Conservation (phyloP, 2,329 filamentous ascomycete species). For the Balansia obtecta region DNA sequence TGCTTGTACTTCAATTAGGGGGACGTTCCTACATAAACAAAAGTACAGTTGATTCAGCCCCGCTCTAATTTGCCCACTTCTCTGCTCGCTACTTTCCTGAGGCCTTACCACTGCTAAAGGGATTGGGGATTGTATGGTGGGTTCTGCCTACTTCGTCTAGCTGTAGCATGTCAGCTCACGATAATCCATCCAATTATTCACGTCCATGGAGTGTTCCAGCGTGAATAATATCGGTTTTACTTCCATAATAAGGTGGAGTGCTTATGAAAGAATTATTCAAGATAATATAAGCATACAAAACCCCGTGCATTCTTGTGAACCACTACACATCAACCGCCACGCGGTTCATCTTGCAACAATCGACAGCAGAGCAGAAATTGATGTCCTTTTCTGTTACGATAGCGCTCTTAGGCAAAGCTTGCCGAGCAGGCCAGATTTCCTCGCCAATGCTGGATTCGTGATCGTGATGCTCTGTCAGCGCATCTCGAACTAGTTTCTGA, state of each 20-base stretch:
- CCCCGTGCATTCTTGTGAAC: background rate
- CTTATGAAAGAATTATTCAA: background rate
- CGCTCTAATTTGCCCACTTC: too few species aligned
- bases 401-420: constrained; percentile 17
- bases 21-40: too few species aligned
- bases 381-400: constrained; percentile 15
- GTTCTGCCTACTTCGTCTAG: background rate
- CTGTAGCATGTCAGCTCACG: background rate
- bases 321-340: constrained; percentile 2
- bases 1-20: too few species aligned
- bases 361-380: constrained; percentile 22
- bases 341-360: constrained; percentile 18
- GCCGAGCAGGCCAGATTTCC: constrained; percentile 41
- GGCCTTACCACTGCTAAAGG: too few species aligned
- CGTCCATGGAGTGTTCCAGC: background rate
- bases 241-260: too few species aligned
- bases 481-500: constrained; percentile 37
- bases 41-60: too few species aligned
- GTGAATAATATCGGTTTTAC: too few species aligned
- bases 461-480: constrained; percentile 33
- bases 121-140: too few species aligned
- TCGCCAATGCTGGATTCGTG: constrained; percentile 29
- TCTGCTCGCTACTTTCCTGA: too few species aligned
- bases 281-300: background rate
- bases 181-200: background rate